Percentiles rank a stretch among this genome's conserved stretches.
Evolutionary conservation across 129 eudicot genomes (phyloP).

Genomic region (Kitagawia praeruptora): DNA sequence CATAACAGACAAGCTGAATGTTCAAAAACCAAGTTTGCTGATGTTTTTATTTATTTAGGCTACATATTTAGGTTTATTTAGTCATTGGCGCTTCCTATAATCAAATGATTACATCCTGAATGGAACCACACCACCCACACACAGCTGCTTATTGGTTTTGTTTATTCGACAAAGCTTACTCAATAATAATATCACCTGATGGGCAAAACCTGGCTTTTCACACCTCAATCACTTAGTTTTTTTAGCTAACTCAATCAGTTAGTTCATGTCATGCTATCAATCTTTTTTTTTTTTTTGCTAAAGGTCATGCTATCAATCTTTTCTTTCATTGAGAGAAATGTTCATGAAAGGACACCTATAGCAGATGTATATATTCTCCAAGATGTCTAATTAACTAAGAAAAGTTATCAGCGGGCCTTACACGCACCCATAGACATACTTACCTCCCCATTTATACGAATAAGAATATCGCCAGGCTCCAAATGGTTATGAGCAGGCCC

Average conservation of each 20-base stretch:
- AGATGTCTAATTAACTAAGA: neutral
- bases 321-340: neutral
- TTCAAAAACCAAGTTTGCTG: neutral
- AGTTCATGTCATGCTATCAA: neutral
- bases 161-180: neutral
- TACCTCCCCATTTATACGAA: conserved; percentile 73
- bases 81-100: neutral
- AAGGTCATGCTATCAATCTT: neutral
- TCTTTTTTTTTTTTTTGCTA: too few relatives aligned
- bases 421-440: conserved; percentile 2
- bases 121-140: neutral
- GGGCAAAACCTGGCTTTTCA: neutral
- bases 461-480: conserved; percentile 93
- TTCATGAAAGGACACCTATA: neutral
- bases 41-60: neutral
- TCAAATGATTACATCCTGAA: neutral
- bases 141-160: neutral
- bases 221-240: too few relatives aligned
- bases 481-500: conserved; percentile 84
- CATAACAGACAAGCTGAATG: neutral
- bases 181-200: neutral
- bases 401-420: neutral
- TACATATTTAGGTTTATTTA: neutral
- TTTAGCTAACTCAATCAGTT: too few relatives aligned
- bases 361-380: neutral